Evolutionary conservation across 1,139 yeast species (phyloP).

Genomic region (Blastobotrys apis): DNA sequence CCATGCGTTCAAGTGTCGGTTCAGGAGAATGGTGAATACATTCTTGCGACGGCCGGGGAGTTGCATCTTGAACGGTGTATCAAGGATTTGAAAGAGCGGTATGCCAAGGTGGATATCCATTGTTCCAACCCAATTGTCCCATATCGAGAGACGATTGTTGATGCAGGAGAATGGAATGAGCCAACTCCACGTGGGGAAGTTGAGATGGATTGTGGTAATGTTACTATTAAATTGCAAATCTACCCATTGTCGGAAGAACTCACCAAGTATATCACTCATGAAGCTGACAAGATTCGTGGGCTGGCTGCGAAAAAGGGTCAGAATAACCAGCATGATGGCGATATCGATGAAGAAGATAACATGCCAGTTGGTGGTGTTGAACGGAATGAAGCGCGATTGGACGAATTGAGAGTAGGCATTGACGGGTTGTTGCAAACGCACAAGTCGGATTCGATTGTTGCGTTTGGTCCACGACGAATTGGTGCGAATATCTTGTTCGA

Average conservation of each 20-base stretch:
- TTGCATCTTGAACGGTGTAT: slow-evolving; percentile 86
- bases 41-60: slow-evolving; percentile 93
- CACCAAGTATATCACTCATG: slow-evolving; percentile 47
- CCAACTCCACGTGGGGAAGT: slow-evolving; percentile 35
- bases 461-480: slow-evolving; percentile 72
- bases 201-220: slow-evolving; percentile 46
- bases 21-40: slow-evolving; percentile 87
- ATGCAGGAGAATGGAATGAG: slow-evolving; percentile 24
- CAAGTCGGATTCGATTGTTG: slow-evolving; percentile 47
- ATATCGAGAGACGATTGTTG: slow-evolving; percentile 77
- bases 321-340: slow-evolving; percentile 16
- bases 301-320: slow-evolving; percentile 20
- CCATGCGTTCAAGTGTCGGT: slow-evolving; percentile 86
- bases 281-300: slow-evolving; percentile 42
- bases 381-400: slow-evolving; percentile 25
- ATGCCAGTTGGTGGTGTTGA: slow-evolving; percentile 24
- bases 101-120: slow-evolving; percentile 85
- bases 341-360: slow-evolving; percentile 21
- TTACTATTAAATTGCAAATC: slow-evolving; percentile 44
- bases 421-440: slow-evolving; percentile 23
- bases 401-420: slow-evolving; percentile 22
- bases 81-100: slow-evolving; percentile 82
- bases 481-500: slow-evolving; percentile 79
- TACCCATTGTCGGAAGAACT: slow-evolving; percentile 55
- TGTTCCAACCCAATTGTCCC: slow-evolving; percentile 94